These are phyloP conservation scores for Zea luxurians DNA, from an alignment of 176 grass and related monocot genomes.

Conservation along the genomic window DNA sequence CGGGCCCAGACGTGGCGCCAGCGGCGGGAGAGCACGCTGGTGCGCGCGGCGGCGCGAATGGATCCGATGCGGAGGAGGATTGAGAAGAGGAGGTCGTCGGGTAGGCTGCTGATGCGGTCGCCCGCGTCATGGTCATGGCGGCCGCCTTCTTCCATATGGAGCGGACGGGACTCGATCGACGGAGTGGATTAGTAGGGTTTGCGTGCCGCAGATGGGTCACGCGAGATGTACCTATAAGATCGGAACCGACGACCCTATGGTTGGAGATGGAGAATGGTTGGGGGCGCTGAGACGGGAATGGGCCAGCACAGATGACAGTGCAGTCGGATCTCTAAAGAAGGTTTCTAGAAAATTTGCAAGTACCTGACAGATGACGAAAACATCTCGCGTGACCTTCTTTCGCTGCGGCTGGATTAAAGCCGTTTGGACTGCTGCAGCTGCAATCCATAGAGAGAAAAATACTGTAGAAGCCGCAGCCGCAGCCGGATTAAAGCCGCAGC, in stretches of 20 bases:
- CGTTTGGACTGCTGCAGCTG: too few relatives aligned
- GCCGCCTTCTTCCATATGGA: neutral
- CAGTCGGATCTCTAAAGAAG: neutral
- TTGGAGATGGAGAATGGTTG: too few relatives aligned
- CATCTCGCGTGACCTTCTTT: too few relatives aligned
- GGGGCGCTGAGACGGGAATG: too few relatives aligned
- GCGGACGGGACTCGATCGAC: neutral
- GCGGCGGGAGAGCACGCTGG: neutral
- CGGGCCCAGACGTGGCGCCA: neutral
- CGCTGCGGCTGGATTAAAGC: too few relatives aligned
- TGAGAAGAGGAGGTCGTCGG: neutral
- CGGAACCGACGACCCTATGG: too few relatives aligned
- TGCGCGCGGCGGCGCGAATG: neutral
- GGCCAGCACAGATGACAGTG: too few relatives aligned
- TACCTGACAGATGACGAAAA: neutral
- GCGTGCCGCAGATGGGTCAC: too few relatives aligned
- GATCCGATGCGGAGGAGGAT: neutral
- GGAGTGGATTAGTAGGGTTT: neutral
- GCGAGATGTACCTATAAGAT: neutral
- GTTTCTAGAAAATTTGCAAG: neutral
- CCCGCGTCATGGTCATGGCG: neutral
- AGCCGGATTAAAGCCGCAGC: too few relatives aligned
- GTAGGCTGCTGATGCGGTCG: slow-evolving; percentile 13
- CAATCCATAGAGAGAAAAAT: too few relatives aligned
- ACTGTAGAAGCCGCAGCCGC: too few relatives aligned